Evolutionary conservation across 495 filamentous ascomycete genomes (phyloP).

Genomic region (Aspergillus olivimuriae): DNA sequence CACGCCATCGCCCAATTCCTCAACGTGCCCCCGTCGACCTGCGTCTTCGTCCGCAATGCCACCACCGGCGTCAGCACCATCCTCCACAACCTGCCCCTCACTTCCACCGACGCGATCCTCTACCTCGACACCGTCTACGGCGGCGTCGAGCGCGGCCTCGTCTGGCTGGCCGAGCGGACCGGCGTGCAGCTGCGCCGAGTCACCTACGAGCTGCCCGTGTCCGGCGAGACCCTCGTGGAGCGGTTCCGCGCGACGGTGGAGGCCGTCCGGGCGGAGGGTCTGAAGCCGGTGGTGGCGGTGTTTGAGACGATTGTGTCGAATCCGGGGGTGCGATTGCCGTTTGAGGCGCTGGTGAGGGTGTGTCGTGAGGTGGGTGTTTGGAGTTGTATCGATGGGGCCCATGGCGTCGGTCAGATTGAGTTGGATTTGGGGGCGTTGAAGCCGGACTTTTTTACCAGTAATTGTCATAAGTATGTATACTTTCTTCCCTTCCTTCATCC

Average conservation of each 20-base stretch:
- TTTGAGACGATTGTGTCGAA: constrained; percentile 72
- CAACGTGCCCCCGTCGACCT: constrained; percentile 51
- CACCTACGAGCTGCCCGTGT: constrained; percentile 49
- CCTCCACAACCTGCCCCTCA: constrained; percentile 60
- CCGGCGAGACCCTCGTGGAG: constrained; percentile 50
- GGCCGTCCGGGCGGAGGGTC: constrained; percentile 33
- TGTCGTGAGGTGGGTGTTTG: constrained; percentile 60
- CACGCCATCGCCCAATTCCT: constrained; percentile 56
- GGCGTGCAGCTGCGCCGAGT: constrained; percentile 35
- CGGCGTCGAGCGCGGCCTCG: constrained; percentile 62
- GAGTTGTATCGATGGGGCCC: constrained; percentile 71
- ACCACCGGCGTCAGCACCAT: constrained; percentile 77
- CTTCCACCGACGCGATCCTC: constrained; percentile 55
- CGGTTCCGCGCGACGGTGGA: constrained; percentile 45
- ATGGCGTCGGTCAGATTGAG: constrained; percentile 71
- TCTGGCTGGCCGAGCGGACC: constrained; percentile 58
- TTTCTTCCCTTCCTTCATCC: background rate
- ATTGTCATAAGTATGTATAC: constrained; percentile 67
- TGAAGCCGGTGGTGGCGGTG: constrained; percentile 54
- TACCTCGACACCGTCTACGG: constrained; percentile 73
- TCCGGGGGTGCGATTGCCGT: constrained; percentile 75
- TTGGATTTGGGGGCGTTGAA: constrained; percentile 58
- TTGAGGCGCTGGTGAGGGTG: constrained; percentile 54
- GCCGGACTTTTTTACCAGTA: constrained; percentile 78
- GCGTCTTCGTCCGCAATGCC: constrained; percentile 77